Evolutionary conservation across 1,139 yeast genomes (phyloP).

Genomic region (Blastobotrys aristatus): DNA sequence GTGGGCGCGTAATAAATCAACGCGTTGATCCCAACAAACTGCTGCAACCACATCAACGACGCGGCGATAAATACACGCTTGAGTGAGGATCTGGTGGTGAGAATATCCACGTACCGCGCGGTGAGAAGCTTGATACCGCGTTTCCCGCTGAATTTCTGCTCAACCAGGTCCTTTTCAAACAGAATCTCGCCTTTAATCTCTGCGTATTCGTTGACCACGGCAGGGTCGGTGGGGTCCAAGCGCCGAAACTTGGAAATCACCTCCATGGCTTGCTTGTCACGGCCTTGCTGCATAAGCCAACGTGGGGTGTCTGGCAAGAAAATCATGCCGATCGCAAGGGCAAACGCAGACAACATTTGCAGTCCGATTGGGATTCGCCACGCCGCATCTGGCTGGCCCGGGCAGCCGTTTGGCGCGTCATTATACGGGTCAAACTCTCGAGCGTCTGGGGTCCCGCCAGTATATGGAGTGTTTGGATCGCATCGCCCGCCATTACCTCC

Average conservation of each 20-base stretch:
- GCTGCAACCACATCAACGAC: conserved; percentile 55
- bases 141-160: conserved; percentile 36
- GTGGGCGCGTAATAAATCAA: conserved; percentile 60
- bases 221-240: neutral
- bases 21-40: conserved; percentile 68
- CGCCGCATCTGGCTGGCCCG: conserved; percentile 37
- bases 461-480: conserved; percentile 18
- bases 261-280: conserved; percentile 58
- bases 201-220: conserved; percentile 39
- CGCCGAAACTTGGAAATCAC: conserved; percentile 42
- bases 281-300: conserved; percentile 60
- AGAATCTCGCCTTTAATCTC: conserved; percentile 44
- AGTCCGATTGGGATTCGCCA: conserved; percentile 69
- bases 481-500: conserved; percentile 30
- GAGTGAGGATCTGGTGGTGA: conserved; percentile 35
- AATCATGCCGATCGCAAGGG: conserved; percentile 45
- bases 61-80: conserved; percentile 44
- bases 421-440: conserved; percentile 20
- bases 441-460: conserved; percentile 7
- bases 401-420: conserved; percentile 21
- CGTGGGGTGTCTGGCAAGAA: conserved; percentile 70
- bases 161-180: conserved; percentile 37
- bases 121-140: conserved; percentile 36
- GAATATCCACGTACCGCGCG: conserved; percentile 14
- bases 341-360: conserved; percentile 57